Evolutionary conservation across 2,329 filamentous ascomycete species (phyloP), one percentile per base, ranked within the genome.

Genomic region (Ceratocystis colombiana): DNA sequence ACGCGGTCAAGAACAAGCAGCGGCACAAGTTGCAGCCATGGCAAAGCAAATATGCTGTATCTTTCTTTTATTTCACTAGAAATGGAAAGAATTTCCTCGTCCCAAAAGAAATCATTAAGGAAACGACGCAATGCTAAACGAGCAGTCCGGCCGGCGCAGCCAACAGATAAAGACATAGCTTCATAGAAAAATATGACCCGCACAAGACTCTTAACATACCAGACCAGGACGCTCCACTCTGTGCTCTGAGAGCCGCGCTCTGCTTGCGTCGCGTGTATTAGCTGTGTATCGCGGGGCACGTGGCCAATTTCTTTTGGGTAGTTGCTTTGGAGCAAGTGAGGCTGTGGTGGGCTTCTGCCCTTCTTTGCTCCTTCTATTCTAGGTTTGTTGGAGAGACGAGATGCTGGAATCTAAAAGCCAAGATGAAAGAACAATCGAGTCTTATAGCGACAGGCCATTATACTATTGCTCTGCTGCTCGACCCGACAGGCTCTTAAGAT

Each of bases 241-340:
- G 37, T 41, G 37, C 37, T 41, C 37, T 20, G 48, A 53, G 48
- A 53, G 48, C 22, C 48, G 22, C 48, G 48, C 48, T 53, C 22
- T 53, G 22, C 22, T 25, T 25, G 25, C 22, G 48, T 28, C 48
- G 48, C 48, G 8, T 53, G 48, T 50, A 22, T 15, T 41, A 12
- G 37, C 37, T 53, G 48, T 53, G 20, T 48, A 28, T 28, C 22
- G 48, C 48, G 22, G 48, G 48, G 48, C 48, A 53, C 48, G 22
- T 53, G 48, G 48, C 48, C 48, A 25, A 15, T 53, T 53, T 53
- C 48, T 53, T 53, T 53, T 53, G 48, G 48, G 48, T 53, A 15
- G 22, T 53, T 53, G 48, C 48, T 53, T 28, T 20, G 20, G 37
- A 41, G 12, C 48, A 53, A 50, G 48, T 53, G 48, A 53, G 48